These are phyloP conservation scores for Fraxinus paxiana DNA, from an alignment of 305 asterid species.

Conservation along the genomic window DNA sequence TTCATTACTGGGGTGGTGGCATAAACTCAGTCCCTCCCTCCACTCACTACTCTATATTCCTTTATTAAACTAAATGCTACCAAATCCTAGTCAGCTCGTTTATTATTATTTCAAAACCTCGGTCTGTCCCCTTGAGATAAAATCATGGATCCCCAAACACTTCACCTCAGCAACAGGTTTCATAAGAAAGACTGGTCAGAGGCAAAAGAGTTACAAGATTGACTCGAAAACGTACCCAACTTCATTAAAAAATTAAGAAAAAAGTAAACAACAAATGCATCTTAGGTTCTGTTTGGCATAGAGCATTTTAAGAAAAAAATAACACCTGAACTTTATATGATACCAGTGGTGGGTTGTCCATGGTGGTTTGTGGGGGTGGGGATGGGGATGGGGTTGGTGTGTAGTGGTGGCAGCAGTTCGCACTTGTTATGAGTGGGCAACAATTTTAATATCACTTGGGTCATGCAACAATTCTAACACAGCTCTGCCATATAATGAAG, in stretches of 20 bases:
- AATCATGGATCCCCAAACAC: slow-evolving; percentile 6
- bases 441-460: neutral
- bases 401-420: neutral
- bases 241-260: neutral
- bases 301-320: neutral
- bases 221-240: slow-evolving; percentile 10
- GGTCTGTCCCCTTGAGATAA: slow-evolving; percentile 10
- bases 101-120: neutral
- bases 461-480: neutral
- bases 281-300: neutral
- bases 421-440: neutral
- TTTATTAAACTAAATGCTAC: neutral
- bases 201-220: slow-evolving; percentile 3
- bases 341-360: neutral
- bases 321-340: neutral
- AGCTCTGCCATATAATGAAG: neutral
- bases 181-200: slow-evolving; percentile 5
- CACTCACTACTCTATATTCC: slow-evolving; percentile 11
- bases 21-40: neutral
- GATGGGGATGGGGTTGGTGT: neutral
- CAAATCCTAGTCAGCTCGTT: neutral
- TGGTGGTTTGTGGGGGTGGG: neutral
- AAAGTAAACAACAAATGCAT: neutral
- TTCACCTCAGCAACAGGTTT: slow-evolving; percentile 9
- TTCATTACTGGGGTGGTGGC: slow-evolving; percentile 5